A percentile compares a stretch with the other conserved stretches of the same genome.
phyloP scores from a whole-genome alignment of 768 basidiomycete genomes.

The Tricholoma bakamatsutake region DNA sequence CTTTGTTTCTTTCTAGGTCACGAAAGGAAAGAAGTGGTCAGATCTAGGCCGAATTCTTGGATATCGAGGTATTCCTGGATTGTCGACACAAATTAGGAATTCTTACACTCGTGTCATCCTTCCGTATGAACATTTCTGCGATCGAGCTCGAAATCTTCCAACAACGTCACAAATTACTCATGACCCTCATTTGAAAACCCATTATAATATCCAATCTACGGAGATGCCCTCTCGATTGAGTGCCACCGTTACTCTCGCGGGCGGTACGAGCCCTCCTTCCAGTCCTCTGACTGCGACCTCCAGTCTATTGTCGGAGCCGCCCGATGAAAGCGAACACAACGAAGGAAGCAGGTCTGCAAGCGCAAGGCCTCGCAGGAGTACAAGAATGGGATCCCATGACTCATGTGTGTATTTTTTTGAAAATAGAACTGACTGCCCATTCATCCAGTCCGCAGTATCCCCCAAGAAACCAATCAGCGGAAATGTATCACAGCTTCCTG shows the following conservation, averaged over 20 bases:
- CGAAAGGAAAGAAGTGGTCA: conserved; percentile 80
- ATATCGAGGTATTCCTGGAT: conserved; percentile 74
- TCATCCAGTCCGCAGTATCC: conserved; percentile 19
- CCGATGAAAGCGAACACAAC: conserved; percentile 66
- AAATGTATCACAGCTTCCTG: conserved; percentile 21
- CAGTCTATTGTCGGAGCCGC: conserved; percentile 73
- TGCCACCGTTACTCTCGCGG: conserved; percentile 28
- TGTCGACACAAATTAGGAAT: conserved; percentile 83
- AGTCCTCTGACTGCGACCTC: conserved; percentile 76
- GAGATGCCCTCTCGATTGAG: conserved; percentile 36
- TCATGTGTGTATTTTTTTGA: conserved; percentile 24
- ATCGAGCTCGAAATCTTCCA: conserved; percentile 65
- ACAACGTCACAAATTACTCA: conserved; percentile 41
- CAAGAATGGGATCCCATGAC: conserved; percentile 48
- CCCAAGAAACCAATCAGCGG: conserved; percentile 30
- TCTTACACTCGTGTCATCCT: conserved; percentile 89
- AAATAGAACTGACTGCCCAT: conserved; percentile 6
- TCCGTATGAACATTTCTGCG: conserved; percentile 92
- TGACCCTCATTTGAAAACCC: conserved; percentile 45
- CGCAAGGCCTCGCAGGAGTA: conserved; percentile 44
- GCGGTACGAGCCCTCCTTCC: conserved; percentile 55
- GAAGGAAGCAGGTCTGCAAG: conserved; percentile 42
- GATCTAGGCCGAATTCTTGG: conserved; percentile 79
- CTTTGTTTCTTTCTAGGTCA: conserved; percentile 49
- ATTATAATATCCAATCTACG: conserved; percentile 39